Base-by-base conservation (phyloP, 108 stramenopile species). In the Skeletonema marinoi region DNA sequence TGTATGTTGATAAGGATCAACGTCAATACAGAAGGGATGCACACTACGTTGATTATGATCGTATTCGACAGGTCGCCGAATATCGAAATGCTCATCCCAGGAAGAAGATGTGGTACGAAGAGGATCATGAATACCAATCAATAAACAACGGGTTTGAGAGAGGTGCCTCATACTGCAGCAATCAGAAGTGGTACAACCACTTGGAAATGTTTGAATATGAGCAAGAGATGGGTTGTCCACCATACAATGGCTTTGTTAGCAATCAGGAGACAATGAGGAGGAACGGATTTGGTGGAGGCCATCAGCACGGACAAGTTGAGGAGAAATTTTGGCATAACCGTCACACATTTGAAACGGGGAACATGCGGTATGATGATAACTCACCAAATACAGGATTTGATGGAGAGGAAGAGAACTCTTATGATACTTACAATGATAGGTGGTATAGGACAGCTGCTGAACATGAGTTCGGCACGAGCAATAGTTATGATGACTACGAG, bases 71-170 rank as follows among this genome's bases (percentile, higher is more conserved):
- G 42, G 42, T 71, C 38, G 59, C 70, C 4, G 60, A 71, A 35
- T 74, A 74, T 46, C 48, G 73, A 31, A 74, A 65, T 38, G 39
- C 19, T 56, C 73, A 65, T 51, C 73, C 73, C 12, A 41, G 19
- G 63, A 44, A 60, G 19, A 64, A 44, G 63, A 74, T 65, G 62
- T 74, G 73, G 73, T 74, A 74, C 30, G 73, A 74, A 65, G 65
- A 64, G 16, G 73, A 74, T 14, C 62, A 65, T 39, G 51, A 32
- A 50, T 74, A 74, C 32, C 63, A 29, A 17, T 50, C 21, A 32
- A n/a, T 3, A 21, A 44, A 44, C 29, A 73, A 73, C 44, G 61
- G 60, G 30, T 73, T 73, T 35, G 59, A 60, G 38, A 30, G 19
- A 63, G 38, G 64, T 73, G 63, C 5, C n/a, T 46, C 71, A 19